Conservation (phyloP, 495 filamentous ascomycete genomes). For the Ramalina intermedia region DNA sequence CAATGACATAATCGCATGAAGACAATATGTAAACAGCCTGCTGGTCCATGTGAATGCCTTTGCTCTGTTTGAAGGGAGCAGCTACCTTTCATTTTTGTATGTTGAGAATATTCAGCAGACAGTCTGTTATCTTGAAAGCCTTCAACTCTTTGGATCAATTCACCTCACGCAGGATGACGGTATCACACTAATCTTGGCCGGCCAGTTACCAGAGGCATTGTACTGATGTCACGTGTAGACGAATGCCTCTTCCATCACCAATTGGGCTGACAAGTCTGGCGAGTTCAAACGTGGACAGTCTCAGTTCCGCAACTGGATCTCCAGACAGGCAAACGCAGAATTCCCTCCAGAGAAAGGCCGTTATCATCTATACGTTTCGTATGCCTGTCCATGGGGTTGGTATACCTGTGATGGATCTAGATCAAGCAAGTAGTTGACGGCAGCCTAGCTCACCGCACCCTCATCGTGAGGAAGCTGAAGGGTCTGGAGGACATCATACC, state of each 20-base stretch:
- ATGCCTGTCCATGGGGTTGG: constrained; percentile 59
- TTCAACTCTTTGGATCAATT: no score
- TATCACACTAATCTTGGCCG: no score
- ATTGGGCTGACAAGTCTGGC: constrained; percentile 70
- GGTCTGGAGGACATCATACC: constrained; percentile 51
- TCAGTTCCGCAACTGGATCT: constrained; percentile 59
- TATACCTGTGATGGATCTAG: not conserved
- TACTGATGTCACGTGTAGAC: no score
- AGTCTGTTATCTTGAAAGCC: no score
- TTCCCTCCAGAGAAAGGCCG: constrained; percentile 54
- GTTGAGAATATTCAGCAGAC: no score
- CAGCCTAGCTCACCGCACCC: constrained; percentile 42
- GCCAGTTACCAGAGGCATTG: no score
- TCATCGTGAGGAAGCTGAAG: constrained; percentile 53
- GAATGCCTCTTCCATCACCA: constrained; percentile 43
- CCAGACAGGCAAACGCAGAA: constrained; percentile 41
- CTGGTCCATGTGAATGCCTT: no score
- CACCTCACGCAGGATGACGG: no score
- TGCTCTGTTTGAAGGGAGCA: no score
- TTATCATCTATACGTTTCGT: constrained; percentile 61
- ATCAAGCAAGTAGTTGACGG: not conserved
- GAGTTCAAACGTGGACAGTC: constrained; percentile 77
- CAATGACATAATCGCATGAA: no score
- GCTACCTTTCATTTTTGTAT: no score
- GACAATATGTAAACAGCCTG: no score